Conservation (phyloP, 2,329 filamentous ascomycete species). For the Metarhizium sp. region DNA sequence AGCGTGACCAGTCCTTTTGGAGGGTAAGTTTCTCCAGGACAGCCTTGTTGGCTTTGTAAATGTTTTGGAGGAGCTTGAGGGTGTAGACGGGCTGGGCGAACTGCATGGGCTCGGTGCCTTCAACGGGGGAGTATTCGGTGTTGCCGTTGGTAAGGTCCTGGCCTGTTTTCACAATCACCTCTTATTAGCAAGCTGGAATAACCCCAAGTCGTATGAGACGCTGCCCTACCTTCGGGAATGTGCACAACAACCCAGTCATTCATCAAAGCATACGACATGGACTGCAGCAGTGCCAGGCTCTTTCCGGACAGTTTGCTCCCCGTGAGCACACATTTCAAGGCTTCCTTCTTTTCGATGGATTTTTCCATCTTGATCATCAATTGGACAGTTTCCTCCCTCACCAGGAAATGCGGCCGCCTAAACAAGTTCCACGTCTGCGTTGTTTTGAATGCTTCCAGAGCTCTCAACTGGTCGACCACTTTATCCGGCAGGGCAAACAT, state of each 20-base stretch:
- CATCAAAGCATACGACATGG: slow-evolving; percentile 69
- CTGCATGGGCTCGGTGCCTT: slow-evolving; percentile 43
- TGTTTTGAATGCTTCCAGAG: slow-evolving; percentile 83
- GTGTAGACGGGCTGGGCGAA: slow-evolving; percentile 77
- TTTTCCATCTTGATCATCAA: slow-evolving; percentile 55
- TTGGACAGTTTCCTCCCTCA: slow-evolving; percentile 69
- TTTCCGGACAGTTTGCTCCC: slow-evolving; percentile 74
- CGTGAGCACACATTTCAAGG: slow-evolving; percentile 56
- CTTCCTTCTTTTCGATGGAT: slow-evolving; percentile 42
- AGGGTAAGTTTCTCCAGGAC: slow-evolving; percentile 48
- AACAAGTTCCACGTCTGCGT: slow-evolving; percentile 86
- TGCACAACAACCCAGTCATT: slow-evolving; percentile 85
- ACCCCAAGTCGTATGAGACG: background rate
- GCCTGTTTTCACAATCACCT: slow-evolving; percentile 26
- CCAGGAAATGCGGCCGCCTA: slow-evolving; percentile 66
- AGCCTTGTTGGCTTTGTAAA: slow-evolving; percentile 60
- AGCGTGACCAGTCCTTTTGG: slow-evolving; percentile 32
- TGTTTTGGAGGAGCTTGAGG: slow-evolving; percentile 62
- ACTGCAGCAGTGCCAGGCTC: slow-evolving; percentile 77
- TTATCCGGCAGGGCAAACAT: slow-evolving; percentile 60
- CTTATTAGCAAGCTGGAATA: background rate
- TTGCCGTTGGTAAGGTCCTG: slow-evolving; percentile 73
- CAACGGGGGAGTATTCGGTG: slow-evolving; percentile 69
- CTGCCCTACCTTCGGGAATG: slow-evolving; percentile 69
- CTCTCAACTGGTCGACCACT: slow-evolving; percentile 70